Evolutionary conservation across 441 rosid species (phyloP).

Genomic region (Brassica balearica): DNA sequence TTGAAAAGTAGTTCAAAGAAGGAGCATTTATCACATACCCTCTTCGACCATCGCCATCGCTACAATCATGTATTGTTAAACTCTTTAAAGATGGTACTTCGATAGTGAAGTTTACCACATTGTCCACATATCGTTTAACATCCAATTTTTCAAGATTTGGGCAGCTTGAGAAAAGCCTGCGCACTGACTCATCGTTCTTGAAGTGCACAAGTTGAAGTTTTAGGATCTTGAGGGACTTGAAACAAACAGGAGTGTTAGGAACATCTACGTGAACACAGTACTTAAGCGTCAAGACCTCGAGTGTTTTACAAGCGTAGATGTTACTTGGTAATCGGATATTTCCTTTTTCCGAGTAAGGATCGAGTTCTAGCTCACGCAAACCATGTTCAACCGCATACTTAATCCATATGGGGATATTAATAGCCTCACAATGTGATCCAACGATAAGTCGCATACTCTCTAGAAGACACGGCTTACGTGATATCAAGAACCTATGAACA

Average conservation of each 20-base stretch:
- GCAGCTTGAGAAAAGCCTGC: slow-evolving; percentile 23
- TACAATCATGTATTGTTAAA: slow-evolving; percentile 21
- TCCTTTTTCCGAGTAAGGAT: neutral
- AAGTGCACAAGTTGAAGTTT: slow-evolving; percentile 18
- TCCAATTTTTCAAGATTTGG: slow-evolving; percentile 19
- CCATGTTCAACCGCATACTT: slow-evolving; percentile 10
- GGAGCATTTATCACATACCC: slow-evolving; percentile 29
- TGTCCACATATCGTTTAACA: slow-evolving; percentile 5
- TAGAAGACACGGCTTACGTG: slow-evolving; percentile 1
- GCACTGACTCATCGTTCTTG: slow-evolving; percentile 16
- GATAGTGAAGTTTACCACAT: slow-evolving; percentile 14
- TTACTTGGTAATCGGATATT: neutral
- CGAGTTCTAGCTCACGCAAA: slow-evolving; percentile 24
- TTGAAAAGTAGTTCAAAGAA: slow-evolving; percentile 18
- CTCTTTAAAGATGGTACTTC: slow-evolving; percentile 23
- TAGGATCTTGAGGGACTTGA: slow-evolving; percentile 30
- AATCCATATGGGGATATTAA: slow-evolving; percentile 7
- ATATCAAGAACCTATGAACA: neutral
- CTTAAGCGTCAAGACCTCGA: slow-evolving; percentile 21
- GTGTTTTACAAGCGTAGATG: slow-evolving; percentile 21
- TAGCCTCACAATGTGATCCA: neutral
- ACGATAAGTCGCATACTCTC: slow-evolving; percentile 4
- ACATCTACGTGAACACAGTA: slow-evolving; percentile 6
- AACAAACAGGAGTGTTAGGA: slow-evolving; percentile 1
- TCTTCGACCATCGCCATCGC: slow-evolving; percentile 23